Conservation (phyloP, 768 basidiomycete species). For the Mycena chlorophos region DNA sequence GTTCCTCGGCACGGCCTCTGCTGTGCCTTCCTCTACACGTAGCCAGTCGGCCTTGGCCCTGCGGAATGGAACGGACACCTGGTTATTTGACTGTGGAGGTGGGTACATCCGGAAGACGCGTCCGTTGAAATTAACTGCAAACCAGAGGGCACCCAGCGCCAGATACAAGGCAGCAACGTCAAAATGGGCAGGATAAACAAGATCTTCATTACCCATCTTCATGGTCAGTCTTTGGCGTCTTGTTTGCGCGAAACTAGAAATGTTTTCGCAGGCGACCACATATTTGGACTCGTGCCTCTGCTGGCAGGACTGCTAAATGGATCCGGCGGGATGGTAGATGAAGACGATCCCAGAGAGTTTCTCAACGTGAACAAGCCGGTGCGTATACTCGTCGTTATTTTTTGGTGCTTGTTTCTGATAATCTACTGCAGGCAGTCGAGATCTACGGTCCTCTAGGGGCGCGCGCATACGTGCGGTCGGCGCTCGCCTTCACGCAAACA, state of each 20-base stretch:
- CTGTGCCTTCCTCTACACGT: constrained; percentile 75
- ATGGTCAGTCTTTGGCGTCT: constrained; percentile 51
- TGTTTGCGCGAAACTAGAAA: not conserved
- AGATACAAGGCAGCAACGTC: constrained; percentile 68
- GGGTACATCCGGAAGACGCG: not conserved
- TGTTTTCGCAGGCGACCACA: constrained; percentile 67
- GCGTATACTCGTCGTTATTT: constrained; percentile 16
- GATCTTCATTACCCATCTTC: constrained; percentile 87
- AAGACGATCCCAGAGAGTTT: constrained; percentile 57
- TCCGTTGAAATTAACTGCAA: not conserved
- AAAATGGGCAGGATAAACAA: constrained; percentile 80
- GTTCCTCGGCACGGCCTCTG: constrained; percentile 81
- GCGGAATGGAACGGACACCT: constrained; percentile 66
- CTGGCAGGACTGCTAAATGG: constrained; percentile 73
- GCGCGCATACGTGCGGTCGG: constrained; percentile 73
- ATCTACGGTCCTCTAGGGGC: constrained; percentile 87
- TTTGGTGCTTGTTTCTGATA: constrained; percentile 1
- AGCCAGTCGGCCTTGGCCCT: constrained; percentile 77
- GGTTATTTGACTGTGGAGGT: constrained; percentile 80
- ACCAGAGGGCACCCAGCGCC: constrained; percentile 74
- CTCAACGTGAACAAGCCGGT: constrained; percentile 39
- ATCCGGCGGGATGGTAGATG: constrained; percentile 63
- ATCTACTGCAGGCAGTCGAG: constrained; percentile 58
- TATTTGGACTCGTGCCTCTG: constrained; percentile 72
- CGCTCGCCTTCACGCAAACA: constrained; percentile 69